A percentile compares a stretch with the other conserved stretches of the same genome.
Evolutionary conservation across 2,329 filamentous ascomycete genomes (phyloP).

Genomic region (Ceratocystis eucalypticola): DNA sequence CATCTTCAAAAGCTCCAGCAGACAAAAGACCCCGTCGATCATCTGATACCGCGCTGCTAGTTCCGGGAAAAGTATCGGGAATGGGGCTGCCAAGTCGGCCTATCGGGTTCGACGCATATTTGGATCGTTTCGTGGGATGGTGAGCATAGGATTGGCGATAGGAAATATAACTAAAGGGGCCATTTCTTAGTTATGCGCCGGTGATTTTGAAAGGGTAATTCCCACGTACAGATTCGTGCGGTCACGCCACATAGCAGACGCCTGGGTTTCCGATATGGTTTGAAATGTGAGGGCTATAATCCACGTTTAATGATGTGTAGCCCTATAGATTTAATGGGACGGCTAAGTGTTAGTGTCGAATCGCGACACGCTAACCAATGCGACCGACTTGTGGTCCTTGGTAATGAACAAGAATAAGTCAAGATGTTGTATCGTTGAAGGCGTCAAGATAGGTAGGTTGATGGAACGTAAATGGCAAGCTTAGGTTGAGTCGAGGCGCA

Average conservation of each 20-base stretch:
- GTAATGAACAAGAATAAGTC: neutral
- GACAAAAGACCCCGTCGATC: conserved; percentile 71
- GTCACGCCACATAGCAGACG: conserved; percentile 91
- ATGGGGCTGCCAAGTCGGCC: conserved; percentile 43
- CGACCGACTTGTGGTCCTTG: neutral
- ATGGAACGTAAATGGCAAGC: neutral
- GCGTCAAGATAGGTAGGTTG: neutral
- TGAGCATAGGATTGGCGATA: conserved; percentile 98
- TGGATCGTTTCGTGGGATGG: conserved; percentile 75
- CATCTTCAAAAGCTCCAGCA: conserved; percentile 61
- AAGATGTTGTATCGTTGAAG: neutral
- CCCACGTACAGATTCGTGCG: conserved; percentile 80
- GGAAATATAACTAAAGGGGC: conserved; percentile 67
- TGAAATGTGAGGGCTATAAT: neutral
- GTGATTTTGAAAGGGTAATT: conserved; percentile 8
- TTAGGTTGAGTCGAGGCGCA: neutral
- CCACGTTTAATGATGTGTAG: neutral
- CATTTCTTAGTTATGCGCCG: conserved; percentile 8
- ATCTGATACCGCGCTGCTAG: conserved; percentile 31
- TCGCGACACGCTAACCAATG: neutral
- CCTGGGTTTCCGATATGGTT: neutral
- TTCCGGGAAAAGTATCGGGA: conserved; percentile 43
- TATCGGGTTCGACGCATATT: conserved; percentile 38
- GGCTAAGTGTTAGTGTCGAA: neutral
- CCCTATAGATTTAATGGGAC: neutral